A percentile compares a stretch with the other conserved stretches of the same genome.
Conservation (phyloP, 208 protist genomes). For the Leishmania tarentolae region DNA sequence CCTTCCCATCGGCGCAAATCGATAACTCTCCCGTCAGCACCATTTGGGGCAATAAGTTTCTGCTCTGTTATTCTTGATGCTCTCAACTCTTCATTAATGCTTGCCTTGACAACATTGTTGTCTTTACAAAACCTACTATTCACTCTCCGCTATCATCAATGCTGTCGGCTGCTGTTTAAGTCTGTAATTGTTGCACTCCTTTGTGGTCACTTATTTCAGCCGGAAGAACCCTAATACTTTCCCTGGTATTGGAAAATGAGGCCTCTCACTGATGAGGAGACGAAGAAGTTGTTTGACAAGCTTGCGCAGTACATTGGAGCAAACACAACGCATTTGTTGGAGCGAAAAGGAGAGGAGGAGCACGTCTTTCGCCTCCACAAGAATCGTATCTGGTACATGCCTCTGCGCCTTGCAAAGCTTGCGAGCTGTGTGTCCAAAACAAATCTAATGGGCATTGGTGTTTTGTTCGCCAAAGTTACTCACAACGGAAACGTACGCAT, state of each 20-base stretch:
- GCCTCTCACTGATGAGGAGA: conserved; percentile 76
- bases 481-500: conserved; percentile 91
- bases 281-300: conserved; percentile 92
- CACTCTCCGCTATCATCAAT: not conserved
- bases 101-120: not conserved
- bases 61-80: not conserved
- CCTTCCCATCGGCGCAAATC: not conserved
- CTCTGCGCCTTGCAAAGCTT: conserved; percentile 76
- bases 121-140: not conserved
- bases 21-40: not conserved
- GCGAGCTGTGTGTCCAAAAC: conserved; percentile 86
- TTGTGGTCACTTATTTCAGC: not conserved
- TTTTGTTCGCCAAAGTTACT: conserved; percentile 90
- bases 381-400: conserved; percentile 93
- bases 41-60: not conserved
- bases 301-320: conserved; percentile 92
- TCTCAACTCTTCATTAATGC: not conserved
- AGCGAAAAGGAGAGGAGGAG: conserved; percentile 79
- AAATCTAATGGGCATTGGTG: conserved; percentile 91
- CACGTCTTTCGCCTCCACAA: conserved; percentile 93
- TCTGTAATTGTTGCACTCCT: not conserved
- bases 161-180: not conserved
- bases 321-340: conserved; percentile 86
- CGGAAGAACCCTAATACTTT: not conserved
- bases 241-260: conserved; percentile 52